A percentile compares a stretch with the other conserved stretches of the same genome.
These are phyloP conservation scores for Cubamyces sp. DNA, from an alignment of 768 basidiomycete genomes.

Conservation along the genomic window DNA sequence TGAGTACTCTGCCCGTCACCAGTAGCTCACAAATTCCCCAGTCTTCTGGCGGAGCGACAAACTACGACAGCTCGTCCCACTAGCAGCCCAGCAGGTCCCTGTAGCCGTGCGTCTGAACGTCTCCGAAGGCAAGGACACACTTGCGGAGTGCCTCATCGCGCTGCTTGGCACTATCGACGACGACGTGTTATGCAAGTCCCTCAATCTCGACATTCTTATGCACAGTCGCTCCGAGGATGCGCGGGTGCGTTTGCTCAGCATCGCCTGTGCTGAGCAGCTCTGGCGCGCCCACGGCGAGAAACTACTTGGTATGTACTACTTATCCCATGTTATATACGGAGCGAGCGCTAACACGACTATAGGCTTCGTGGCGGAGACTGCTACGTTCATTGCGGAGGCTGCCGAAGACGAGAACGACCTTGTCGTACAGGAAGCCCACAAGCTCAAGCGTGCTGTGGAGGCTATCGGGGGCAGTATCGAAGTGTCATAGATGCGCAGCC, in stretches of 20 bases:
- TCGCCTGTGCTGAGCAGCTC: constrained; percentile 67
- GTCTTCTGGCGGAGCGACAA: constrained; percentile 92
- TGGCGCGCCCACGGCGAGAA: constrained; percentile 82
- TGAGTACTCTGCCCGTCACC: background rate
- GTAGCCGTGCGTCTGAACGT: constrained; percentile 44
- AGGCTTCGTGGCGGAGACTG: constrained; percentile 82
- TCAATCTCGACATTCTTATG: constrained; percentile 87
- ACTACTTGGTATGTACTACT: constrained; percentile 59
- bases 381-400: constrained; percentile 86
- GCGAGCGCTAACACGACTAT: constrained; percentile 7
- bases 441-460: constrained; percentile 73
- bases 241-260: constrained; percentile 67
- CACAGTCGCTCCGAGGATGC: constrained; percentile 85
- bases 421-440: constrained; percentile 72
- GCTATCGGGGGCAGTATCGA: constrained; percentile 64
- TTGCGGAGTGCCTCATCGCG: constrained; percentile 57
- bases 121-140: constrained; percentile 42
- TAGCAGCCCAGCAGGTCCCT: constrained; percentile 69
- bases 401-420: constrained; percentile 87
- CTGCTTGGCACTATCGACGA: constrained; percentile 62
- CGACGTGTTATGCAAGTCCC: constrained; percentile 64
- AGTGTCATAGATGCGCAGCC: constrained; percentile 15
- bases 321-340: background rate
- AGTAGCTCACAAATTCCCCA: constrained; percentile 35
- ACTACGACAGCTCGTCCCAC: constrained; percentile 59